phyloP scores from a whole-genome alignment of 1,139 yeast genomes.

The Geotrichum klebahnii region DNA sequence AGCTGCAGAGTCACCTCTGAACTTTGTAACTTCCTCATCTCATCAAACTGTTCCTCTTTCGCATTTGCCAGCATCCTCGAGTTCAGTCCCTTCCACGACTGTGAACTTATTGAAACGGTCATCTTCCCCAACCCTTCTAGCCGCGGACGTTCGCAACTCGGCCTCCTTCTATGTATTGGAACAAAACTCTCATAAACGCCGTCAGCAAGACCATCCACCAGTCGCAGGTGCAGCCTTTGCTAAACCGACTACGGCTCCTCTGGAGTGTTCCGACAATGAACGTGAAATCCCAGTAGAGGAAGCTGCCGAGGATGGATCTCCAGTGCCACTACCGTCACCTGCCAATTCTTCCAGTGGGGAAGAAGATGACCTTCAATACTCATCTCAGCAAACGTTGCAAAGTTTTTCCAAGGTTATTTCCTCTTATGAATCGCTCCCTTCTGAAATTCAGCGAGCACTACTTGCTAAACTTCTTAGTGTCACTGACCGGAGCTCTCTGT shows the following conservation, averaged over 20 bases:
- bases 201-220: constrained; percentile 2
- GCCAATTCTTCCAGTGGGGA: constrained; percentile 13
- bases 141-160: neutral
- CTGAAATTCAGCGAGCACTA: constrained; percentile 12
- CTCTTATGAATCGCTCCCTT: constrained; percentile 8
- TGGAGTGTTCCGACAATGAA: constrained; percentile 11
- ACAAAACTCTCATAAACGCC: constrained; percentile 7
- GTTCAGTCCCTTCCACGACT: neutral
- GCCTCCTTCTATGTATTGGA: constrained; percentile 6
- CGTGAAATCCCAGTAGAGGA: constrained; percentile 1
- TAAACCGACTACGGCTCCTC: constrained; percentile 1
- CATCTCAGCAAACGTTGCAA: constrained; percentile 10
- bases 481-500: constrained; percentile 58
- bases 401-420: constrained; percentile 9
- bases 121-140: constrained; percentile 9
- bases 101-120: neutral
- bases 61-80: constrained; percentile 10
- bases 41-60: neutral
- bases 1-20: neutral
- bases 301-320: constrained; percentile 11
- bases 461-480: constrained; percentile 12
- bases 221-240: constrained; percentile 2
- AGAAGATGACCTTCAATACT: constrained; percentile 7
- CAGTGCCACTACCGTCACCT: constrained; percentile 14
- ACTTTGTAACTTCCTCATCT: neutral